A percentile compares a stretch with the other conserved stretches of the same genome.
Evolutionary conservation across 2,329 filamentous ascomycete species (phyloP).

Genomic region (Aspergillus hiratsukae): DNA sequence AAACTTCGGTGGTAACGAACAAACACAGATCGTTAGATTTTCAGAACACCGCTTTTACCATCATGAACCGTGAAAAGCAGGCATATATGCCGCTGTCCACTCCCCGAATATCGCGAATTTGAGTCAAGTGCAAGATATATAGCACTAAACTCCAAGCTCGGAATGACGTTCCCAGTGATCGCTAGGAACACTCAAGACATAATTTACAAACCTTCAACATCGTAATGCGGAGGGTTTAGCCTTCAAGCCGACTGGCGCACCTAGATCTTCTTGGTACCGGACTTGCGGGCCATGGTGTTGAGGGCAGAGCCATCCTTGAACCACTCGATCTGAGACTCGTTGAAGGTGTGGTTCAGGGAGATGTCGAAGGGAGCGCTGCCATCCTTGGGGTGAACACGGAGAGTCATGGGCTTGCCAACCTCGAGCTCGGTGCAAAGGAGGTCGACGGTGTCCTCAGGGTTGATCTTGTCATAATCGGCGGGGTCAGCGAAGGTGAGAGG

Average conservation of each 20-base stretch:
- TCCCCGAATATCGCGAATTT: not conserved
- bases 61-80: conserved; percentile 25
- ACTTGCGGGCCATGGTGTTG: conserved; percentile 92
- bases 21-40: conserved; percentile 33
- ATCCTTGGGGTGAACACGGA: conserved; percentile 87
- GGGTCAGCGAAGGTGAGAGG: conserved; percentile 92
- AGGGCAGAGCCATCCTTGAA: conserved; percentile 97
- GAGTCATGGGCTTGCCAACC: conserved; percentile 87
- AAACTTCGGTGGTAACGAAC: conserved; percentile 21
- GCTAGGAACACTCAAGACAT: conserved; percentile 21
- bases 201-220: conserved; percentile 18
- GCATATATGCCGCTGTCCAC: conserved; percentile 12
- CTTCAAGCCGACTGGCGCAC: not conserved
- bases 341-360: conserved; percentile 91
- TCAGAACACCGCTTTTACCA: conserved; percentile 29
- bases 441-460: conserved; percentile 87
- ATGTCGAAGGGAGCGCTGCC: conserved; percentile 70
- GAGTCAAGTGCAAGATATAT: not conserved
- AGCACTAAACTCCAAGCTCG: not conserved
- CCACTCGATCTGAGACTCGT: conserved; percentile 96
- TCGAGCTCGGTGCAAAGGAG: conserved; percentile 82
- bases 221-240: conserved; percentile 1
- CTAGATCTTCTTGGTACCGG: conserved; percentile 26
- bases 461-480: conserved; percentile 96
- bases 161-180: conserved; percentile 6